Evolutionary conservation across 768 basidiomycete genomes (phyloP), one percentile per base, ranked within the genome.

Genomic region (Collybia sp.): DNA sequence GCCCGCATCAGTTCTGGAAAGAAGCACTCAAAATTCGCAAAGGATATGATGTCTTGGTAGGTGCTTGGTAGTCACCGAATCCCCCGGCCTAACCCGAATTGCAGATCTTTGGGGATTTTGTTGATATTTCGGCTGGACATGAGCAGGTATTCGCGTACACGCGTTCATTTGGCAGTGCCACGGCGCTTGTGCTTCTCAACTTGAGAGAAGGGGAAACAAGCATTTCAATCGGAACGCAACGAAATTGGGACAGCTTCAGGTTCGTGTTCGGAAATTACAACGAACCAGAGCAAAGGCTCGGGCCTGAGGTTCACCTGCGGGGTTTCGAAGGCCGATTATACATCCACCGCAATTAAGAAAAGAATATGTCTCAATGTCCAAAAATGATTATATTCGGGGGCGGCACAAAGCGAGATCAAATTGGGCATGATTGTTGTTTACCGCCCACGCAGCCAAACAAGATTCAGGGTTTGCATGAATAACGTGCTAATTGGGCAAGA

Each of bases 91-190:
- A 11, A 16, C 6, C 12, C 34, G 34, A 13, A 1, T 32, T 32
- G 12, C 43, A 83, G 82, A 71, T 79, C 2, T 81, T 80, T 55
- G 87, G 87, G 12, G 69, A 74, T 33, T 89, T 85, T 53, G 53
- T 58, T 5, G 69, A 79, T 30, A 57, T 83, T 3, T 68, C 75
- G 6, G 56, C 63, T 1, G 56, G 57, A 0, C 65, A 85, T 55
- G 67, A 76, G 19, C 53, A 71, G 19, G 71, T 81, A 16, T 80
- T 86, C 44, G 77, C 76, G 0, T 86, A 77, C 55, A 68, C 62
- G 1, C 72, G 81, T 17, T 59, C 61, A 2, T 52, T 76, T 6
- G 68, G 62, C 0, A 45, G 52, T 3, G 45, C 56, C 2, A 68
- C 60, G 2, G 65, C 73, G 6, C 53, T 79, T 16, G 66, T 80